These are phyloP conservation scores for Globisporangium abappressorium DNA, from an alignment of 352 stramenopile species.

Conservation along the genomic window DNA sequence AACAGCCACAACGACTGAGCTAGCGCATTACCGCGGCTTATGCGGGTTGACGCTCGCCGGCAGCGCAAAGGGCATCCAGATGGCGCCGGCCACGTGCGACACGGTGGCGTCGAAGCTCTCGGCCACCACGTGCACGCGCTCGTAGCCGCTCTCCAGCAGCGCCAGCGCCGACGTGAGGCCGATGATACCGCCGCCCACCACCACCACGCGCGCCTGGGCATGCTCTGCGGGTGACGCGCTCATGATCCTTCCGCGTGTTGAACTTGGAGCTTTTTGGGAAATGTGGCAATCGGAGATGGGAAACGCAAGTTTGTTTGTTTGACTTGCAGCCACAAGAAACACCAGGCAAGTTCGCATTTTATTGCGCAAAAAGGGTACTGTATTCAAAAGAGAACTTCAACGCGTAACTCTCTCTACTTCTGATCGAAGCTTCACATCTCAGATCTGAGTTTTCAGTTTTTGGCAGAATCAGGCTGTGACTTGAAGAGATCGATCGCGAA, in stretches of 20 bases:
- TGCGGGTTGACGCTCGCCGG: constrained; percentile 30
- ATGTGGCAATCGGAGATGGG: too few species aligned
- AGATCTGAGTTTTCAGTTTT: too few species aligned
- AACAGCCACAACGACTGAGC: background rate
- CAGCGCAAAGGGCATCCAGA: constrained; percentile 74
- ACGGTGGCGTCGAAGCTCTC: constrained; percentile 53
- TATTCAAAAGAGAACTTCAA: too few species aligned
- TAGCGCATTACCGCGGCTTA: constrained; percentile 28
- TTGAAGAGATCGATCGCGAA: too few species aligned
- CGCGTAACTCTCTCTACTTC: too few species aligned
- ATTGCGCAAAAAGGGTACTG: too few species aligned
- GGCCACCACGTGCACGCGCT: constrained; percentile 43
- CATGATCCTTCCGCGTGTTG: background rate
- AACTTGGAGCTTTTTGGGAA: too few species aligned
- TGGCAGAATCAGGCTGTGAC: too few species aligned
- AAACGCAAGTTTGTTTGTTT: too few species aligned
- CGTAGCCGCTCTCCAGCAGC: constrained; percentile 53
- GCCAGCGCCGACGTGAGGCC: constrained; percentile 63
- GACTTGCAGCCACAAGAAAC: too few species aligned
- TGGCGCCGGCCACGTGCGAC: constrained; percentile 63
- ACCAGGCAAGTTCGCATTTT: too few species aligned
- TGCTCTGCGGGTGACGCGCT: background rate
- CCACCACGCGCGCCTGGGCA: constrained; percentile 27
- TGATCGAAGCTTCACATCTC: too few species aligned
- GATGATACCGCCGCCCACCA: constrained; percentile 67